Evolutionary conservation across 2,329 filamentous ascomycete genomes (phyloP), one percentile per base, ranked within the genome.

Genomic region (Alternaria arborescens): DNA sequence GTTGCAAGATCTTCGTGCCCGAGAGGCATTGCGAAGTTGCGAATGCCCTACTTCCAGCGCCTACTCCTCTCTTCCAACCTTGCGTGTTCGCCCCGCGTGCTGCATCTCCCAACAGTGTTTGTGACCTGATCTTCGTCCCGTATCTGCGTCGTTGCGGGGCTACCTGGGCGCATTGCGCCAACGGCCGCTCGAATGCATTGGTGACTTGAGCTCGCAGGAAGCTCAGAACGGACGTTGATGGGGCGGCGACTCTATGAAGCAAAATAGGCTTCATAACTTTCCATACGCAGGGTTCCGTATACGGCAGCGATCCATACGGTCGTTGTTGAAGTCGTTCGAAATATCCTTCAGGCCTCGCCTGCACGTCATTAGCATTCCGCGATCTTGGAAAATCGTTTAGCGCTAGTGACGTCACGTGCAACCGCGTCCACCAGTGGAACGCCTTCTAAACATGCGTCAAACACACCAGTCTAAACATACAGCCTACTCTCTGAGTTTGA

Each of bases 241-340:
- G 78, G 54, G 71, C 71, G 48, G 70, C 65, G 54, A 73, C 62
- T 62, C 64, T 69, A 62, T 65, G 71, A 64, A 78, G 71, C 66
- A 71, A 67, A 53, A 68, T 69, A 58, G 71, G 68, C 71, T 73
- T 76, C 77, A 79, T 79, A 69, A 72, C 75, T 78, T 69, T 71
- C 62, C 70, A 60, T 65, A 64, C 57, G 60, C 41, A 58, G 34
- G 34, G n/a, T 54, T 50, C 50, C 41, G 64, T 66, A 68, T 66
- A 24, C 58, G 60, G 47, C 64, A 62, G 52, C 65, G 61, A 71
- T 76, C 74, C 74, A 76, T 77, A 58, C 59, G 71, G 64, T 71
- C 62, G 65, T 60, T 59, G 53, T 61, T 60, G 32, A 47, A 60
- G 52, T 60, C 41, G 51, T 50, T 36, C 32, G 46, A 26, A 38